Base-by-base conservation (phyloP, 23 red algal genomes). In the Gracilaria caudata region DNA sequence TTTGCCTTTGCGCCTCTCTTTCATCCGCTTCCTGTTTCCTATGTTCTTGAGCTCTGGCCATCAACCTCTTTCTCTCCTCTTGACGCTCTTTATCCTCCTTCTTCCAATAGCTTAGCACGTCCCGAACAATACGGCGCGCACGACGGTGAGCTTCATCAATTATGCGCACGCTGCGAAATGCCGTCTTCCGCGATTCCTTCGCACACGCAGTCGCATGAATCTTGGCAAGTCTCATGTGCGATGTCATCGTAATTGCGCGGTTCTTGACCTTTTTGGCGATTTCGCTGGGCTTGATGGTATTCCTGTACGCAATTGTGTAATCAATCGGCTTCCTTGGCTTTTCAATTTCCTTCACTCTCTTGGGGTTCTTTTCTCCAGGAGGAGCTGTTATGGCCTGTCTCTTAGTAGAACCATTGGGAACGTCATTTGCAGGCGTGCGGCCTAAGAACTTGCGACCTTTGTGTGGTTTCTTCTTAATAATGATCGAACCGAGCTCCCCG, bases 1-100 rank as follows among this genome's bases (percentile, higher is more conserved):
- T 95, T 54, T 95, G 93, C 32, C 93, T 49, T 49, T 95, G 93
- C 12, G 84, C 93, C 74, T 95, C 93, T 51, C 93, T 43, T 76
- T 90, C 84, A 57, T 95, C 93, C 24, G 86, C 93, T 41, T 95
- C 93, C 21, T 73, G 58, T n/a, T 78, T 77, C 12, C 93, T 65
- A 63, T 90, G 77, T 33, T 84, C 84, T 51, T 95, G 73, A n/a
- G 84, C 79, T 61, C 80, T 55, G 28, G 81, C 86, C 72, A 80
- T 80, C 30, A 90, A 51, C 36, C 79, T 88, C 80, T 86, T 84
- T 25, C 81, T 73, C 68, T 95, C 86, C 68, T 95, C 93, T 39
- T 83, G 78, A 43, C 93, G 86, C 36, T 95, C 93, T 75, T 84
- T 89, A 35, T 95, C 93, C 53, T 95, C 93, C 19, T 89, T 88